Conservation (phyloP, 306 rosid species). For the Glycine latifolia region DNA sequence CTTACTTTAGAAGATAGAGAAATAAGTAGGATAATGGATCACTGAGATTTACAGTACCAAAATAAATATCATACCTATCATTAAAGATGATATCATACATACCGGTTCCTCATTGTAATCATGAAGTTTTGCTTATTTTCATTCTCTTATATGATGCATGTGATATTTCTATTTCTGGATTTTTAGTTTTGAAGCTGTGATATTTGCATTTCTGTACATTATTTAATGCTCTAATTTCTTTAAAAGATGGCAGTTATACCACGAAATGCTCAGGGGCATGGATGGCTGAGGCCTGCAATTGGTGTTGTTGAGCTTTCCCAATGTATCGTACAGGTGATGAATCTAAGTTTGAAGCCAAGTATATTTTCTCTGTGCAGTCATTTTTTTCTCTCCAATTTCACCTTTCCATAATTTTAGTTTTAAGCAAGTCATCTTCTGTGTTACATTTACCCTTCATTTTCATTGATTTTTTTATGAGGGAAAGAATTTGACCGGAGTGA, state of each 20-base stretch:
- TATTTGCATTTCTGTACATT: conserved; percentile 37
- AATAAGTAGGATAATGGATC: not conserved
- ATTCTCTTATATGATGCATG: conserved; percentile 35
- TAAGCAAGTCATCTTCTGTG: conserved; percentile 16
- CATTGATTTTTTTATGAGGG: not conserved
- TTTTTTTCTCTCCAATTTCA: conserved; percentile 11
- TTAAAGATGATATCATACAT: conserved; percentile 26
- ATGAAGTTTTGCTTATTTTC: conserved; percentile 21
- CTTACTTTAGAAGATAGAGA: conserved; percentile 13
- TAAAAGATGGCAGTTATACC: conserved; percentile 95
- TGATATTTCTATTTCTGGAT: conserved; percentile 35
- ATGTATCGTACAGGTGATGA: conserved; percentile 89
- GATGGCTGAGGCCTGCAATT: conserved; percentile 98
- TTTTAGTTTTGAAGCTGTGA: conserved; percentile 27
- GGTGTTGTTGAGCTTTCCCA: conserved; percentile 98
- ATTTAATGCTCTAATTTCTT: conserved; percentile 42
- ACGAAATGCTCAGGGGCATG: conserved; percentile 93
- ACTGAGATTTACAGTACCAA: conserved; percentile 13
- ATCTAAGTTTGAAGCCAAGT: conserved; percentile 24
- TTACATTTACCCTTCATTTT: not conserved
- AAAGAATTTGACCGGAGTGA: not conserved
- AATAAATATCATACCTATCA: conserved; percentile 29
- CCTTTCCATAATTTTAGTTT: not conserved
- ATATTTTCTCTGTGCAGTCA: conserved; percentile 2
- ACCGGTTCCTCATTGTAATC: conserved; percentile 12